These are phyloP conservation scores for Coriaria nepalensis DNA, from an alignment of 306 rosid genomes.

Conservation along the genomic window DNA sequence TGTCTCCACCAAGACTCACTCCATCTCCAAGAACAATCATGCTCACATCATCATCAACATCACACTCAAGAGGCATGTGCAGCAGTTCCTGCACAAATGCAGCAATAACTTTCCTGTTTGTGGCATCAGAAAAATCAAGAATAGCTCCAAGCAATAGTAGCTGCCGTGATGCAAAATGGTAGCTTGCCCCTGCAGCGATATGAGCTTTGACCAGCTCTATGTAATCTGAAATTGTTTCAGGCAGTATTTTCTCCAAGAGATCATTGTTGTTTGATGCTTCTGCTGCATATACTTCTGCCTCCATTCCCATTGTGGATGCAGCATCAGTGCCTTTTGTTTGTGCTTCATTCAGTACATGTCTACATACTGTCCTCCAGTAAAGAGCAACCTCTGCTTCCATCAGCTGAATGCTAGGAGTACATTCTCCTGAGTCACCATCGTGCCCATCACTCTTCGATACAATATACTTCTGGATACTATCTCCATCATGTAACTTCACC, in stretches of 20 bases:
- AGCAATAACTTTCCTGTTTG: slow-evolving; percentile 70
- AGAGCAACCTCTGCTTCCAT: slow-evolving; percentile 88
- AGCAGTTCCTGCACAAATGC: slow-evolving; percentile 70
- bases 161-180: slow-evolving; percentile 74
- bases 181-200: slow-evolving; percentile 53
- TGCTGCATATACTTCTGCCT: slow-evolving; percentile 90
- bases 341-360: slow-evolving; percentile 69
- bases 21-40: slow-evolving; percentile 84
- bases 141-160: slow-evolving; percentile 76
- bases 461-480: slow-evolving; percentile 47
- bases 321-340: slow-evolving; percentile 89
- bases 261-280: slow-evolving; percentile 88
- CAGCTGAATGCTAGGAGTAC: slow-evolving; percentile 38
- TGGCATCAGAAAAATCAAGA: slow-evolving; percentile 79
- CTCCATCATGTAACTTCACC: slow-evolving; percentile 38
- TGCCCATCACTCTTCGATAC: slow-evolving; percentile 16
- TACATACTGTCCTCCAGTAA: slow-evolving; percentile 71
- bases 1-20: slow-evolving; percentile 81
- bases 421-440: slow-evolving; percentile 39
- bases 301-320: slow-evolving; percentile 82
- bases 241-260: slow-evolving; percentile 75
- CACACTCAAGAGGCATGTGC: slow-evolving; percentile 71
- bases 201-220: slow-evolving; percentile 75
- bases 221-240: slow-evolving; percentile 64
- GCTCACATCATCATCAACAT: slow-evolving; percentile 67